phyloP scores from a whole-genome alignment of 768 basidiomycete species.

The Lanmaoa rubissima region DNA sequence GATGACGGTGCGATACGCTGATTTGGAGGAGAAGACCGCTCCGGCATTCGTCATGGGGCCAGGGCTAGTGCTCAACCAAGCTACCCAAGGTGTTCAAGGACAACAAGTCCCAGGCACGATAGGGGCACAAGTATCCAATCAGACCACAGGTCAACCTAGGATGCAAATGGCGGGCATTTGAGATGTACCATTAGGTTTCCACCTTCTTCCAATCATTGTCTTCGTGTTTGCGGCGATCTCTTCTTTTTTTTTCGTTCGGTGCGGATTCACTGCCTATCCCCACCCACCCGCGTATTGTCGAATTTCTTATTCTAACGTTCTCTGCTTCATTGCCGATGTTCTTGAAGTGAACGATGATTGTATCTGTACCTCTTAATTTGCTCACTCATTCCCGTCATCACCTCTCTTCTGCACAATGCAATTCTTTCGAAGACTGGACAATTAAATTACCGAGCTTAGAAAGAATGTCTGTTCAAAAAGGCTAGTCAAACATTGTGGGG shows the following conservation, averaged over 20 bases:
- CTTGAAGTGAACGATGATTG: conserved; percentile 38
- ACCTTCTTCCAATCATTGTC: conserved; percentile 5
- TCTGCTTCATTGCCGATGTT: conserved; percentile 24
- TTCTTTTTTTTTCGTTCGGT: neutral
- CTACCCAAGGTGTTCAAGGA: conserved; percentile 31
- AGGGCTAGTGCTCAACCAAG: conserved; percentile 42
- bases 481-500: neutral
- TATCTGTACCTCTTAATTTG: conserved; percentile 38
- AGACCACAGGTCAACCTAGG: conserved; percentile 30
- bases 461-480: neutral
- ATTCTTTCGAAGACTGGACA: conserved; percentile 19
- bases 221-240: conserved; percentile 13
- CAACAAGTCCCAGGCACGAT: conserved; percentile 38
- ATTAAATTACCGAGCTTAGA: conserved; percentile 4
- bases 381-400: conserved; percentile 21
- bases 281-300: conserved; percentile 2
- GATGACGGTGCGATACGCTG: conserved; percentile 70
- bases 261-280: conserved; percentile 1
- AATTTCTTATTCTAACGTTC: conserved; percentile 22
- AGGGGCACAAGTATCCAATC: conserved; percentile 28
- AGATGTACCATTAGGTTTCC: conserved; percentile 15
- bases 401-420: conserved; percentile 20
- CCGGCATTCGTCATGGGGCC: conserved; percentile 59
- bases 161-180: conserved; percentile 37
- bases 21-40: conserved; percentile 69